A percentile compares a stretch with the other conserved stretches of the same genome.
Conservation (phyloP, 352 stramenopile genomes). For the Pythium apleroticum region DNA sequence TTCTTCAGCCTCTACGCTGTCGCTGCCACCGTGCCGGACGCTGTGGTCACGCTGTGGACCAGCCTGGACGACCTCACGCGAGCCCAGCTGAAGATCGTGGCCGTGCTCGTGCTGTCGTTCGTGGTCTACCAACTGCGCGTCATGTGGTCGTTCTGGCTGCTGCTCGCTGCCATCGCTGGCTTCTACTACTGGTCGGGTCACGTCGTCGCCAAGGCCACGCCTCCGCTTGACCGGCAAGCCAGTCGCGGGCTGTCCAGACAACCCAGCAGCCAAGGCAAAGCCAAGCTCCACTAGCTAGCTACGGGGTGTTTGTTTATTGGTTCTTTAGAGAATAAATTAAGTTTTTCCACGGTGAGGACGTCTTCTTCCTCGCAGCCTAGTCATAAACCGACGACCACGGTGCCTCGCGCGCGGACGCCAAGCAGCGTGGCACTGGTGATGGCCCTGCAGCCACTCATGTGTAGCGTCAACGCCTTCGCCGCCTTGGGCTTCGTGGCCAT, state of each 20-base stretch:
- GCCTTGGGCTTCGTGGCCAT: constrained; percentile 17
- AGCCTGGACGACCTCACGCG: constrained; percentile 45
- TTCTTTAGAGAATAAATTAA: constrained; percentile 34
- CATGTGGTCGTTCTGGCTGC: constrained; percentile 45
- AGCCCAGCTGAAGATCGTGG: constrained; percentile 43
- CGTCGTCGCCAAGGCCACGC: constrained; percentile 24
- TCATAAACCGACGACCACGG: constrained; percentile 27
- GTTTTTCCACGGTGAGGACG: neutral
- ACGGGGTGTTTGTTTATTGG: constrained; percentile 5
- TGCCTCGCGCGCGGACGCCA: constrained; percentile 14
- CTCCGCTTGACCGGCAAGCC: constrained; percentile 8
- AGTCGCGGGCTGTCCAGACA: constrained; percentile 3
- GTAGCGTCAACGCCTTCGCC: constrained; percentile 37
- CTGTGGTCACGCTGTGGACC: constrained; percentile 27
- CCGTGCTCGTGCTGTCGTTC: constrained; percentile 22
- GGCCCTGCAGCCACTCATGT: constrained; percentile 71
- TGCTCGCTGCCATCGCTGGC: constrained; percentile 14
- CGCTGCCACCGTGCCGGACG: constrained; percentile 27
- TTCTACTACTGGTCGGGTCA: constrained; percentile 64
- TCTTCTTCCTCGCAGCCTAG: neutral
- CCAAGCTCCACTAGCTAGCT: constrained; percentile 5
- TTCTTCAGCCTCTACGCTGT: constrained; percentile 38
- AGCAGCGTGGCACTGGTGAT: constrained; percentile 30
- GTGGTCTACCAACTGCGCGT: constrained; percentile 36
- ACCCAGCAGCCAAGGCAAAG: constrained; percentile 1